phyloP scores from a whole-genome alignment of 2,329 filamentous ascomycete species.

The Trichoderma atroviride region DNA sequence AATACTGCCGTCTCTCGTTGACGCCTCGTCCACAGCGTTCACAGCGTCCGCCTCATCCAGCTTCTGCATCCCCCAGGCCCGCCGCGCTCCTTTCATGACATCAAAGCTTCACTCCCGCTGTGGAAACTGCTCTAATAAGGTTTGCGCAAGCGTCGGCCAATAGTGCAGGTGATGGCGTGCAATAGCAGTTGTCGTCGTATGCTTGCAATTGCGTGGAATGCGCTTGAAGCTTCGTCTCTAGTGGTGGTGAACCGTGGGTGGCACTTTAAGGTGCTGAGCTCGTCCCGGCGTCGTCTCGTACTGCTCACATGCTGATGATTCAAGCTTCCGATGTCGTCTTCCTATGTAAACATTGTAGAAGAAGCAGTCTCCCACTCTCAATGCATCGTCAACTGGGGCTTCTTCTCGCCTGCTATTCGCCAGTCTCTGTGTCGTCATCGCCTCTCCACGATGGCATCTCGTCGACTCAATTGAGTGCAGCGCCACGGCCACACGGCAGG shows the following conservation, averaged over 20 bases:
- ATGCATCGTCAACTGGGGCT: not conserved
- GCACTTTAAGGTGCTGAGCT: not conserved
- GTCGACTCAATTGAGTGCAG: not conserved
- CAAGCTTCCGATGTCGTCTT: not conserved
- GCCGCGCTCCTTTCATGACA: constrained; percentile 22
- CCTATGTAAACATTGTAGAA: not conserved
- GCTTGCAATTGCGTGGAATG: not conserved
- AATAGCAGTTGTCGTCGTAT: not conserved
- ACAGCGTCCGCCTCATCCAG: not conserved
- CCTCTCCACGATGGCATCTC: constrained; percentile 21
- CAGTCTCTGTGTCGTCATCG: constrained; percentile 31
- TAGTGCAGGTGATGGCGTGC: not conserved
- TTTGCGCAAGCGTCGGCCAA: constrained; percentile 7
- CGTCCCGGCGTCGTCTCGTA: not conserved
- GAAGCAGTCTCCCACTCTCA: not conserved
- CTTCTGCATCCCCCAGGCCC: not conserved
- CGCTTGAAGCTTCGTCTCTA: not conserved
- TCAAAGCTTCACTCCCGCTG: constrained; percentile 19
- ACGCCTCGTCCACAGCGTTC: not conserved
- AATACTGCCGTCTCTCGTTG: not conserved
- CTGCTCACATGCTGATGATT: not conserved
- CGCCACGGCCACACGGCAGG: not conserved
- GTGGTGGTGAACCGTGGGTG: not conserved
- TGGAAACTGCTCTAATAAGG: constrained; percentile 8
- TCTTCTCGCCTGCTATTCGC: not conserved